Evolutionary conservation across 345 rosid species (phyloP).

Genomic region (Raphanus raphanistrum): DNA sequence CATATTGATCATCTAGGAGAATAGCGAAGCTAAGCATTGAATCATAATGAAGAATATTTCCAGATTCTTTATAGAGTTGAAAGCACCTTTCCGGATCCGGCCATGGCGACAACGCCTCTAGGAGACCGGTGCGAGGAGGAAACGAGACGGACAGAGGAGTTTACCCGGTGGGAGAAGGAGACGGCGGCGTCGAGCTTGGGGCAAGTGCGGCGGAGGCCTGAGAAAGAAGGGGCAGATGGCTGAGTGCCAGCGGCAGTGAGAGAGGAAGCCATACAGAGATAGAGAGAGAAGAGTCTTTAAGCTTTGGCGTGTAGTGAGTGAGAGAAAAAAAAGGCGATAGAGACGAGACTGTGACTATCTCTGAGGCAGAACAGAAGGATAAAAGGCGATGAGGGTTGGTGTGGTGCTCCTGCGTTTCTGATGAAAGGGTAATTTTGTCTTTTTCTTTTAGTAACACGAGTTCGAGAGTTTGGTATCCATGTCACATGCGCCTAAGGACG

Average conservation of each 20-base stretch:
- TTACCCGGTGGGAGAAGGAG: slow-evolving; percentile 42
- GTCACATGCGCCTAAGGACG: not conserved
- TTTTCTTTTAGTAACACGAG: not conserved
- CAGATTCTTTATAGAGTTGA: not conserved
- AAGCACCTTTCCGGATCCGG: slow-evolving; percentile 85
- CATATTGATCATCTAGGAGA: not conserved
- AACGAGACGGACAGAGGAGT: slow-evolving; percentile 51
- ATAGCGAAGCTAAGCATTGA: slow-evolving; percentile 12
- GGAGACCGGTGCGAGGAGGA: slow-evolving; percentile 57
- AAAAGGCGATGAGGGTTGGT: slow-evolving; percentile 34
- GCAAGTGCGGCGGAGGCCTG: slow-evolving; percentile 55
- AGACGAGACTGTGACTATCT: slow-evolving; percentile 36
- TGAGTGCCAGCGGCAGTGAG: slow-evolving; percentile 38
- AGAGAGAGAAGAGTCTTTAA: not conserved
- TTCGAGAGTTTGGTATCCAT: not conserved
- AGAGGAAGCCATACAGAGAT: slow-evolving; percentile 22
- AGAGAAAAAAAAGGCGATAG: slow-evolving; percentile 24
- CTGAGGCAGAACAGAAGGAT: not conserved
- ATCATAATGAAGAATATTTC: not conserved
- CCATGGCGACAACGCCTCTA: slow-evolving; percentile 72
- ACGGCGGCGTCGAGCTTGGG: slow-evolving; percentile 40
- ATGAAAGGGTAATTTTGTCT: slow-evolving; percentile 8
- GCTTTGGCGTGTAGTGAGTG: slow-evolving; percentile 19
- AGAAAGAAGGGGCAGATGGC: slow-evolving; percentile 49
- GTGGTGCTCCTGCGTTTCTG: slow-evolving; percentile 30